These are phyloP conservation scores for Candida peoriensis DNA, from an alignment of 805 yeast species.

Conservation along the genomic window DNA sequence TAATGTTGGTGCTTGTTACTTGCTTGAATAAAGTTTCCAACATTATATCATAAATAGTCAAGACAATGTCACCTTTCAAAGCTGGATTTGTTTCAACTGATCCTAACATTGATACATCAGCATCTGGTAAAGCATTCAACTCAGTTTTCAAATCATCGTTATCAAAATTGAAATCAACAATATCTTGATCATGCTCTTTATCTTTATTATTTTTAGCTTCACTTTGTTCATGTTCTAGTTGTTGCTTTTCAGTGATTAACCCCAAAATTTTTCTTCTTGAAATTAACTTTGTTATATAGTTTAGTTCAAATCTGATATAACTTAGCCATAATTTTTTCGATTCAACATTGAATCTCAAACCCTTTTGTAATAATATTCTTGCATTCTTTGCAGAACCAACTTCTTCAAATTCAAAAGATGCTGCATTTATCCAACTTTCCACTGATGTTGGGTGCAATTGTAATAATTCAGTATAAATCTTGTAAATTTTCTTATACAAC, in stretches of 20 bases:
- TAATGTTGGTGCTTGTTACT: slow-evolving; percentile 16
- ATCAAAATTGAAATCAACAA: slow-evolving; percentile 40
- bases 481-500: slow-evolving; percentile 66
- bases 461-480: slow-evolving; percentile 70
- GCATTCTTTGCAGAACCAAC: slow-evolving; percentile 89
- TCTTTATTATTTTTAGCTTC: slow-evolving; percentile 25
- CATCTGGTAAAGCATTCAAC: slow-evolving; percentile 75
- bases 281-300: slow-evolving; percentile 76
- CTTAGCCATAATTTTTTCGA: slow-evolving; percentile 71
- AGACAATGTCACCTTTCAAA: slow-evolving; percentile 64
- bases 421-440: slow-evolving; percentile 91
- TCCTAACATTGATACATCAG: slow-evolving; percentile 81
- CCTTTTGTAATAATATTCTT: slow-evolving; percentile 79
- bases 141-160: slow-evolving; percentile 56
- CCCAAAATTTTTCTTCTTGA: slow-evolving; percentile 82
- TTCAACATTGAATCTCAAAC: slow-evolving; percentile 77
- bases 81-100: slow-evolving; percentile 82
- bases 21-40: slow-evolving; percentile 36
- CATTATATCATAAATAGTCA: slow-evolving; percentile 66
- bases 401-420: slow-evolving; percentile 85
- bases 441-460: slow-evolving; percentile 89
- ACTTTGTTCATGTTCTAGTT: slow-evolving; percentile 39
- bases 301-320: slow-evolving; percentile 83
- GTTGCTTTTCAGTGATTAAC: slow-evolving; percentile 68
- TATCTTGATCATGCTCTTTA: slow-evolving; percentile 31